These are phyloP conservation scores for Pueraria montana DNA, from an alignment of 306 rosid genomes.

Conservation along the genomic window DNA sequence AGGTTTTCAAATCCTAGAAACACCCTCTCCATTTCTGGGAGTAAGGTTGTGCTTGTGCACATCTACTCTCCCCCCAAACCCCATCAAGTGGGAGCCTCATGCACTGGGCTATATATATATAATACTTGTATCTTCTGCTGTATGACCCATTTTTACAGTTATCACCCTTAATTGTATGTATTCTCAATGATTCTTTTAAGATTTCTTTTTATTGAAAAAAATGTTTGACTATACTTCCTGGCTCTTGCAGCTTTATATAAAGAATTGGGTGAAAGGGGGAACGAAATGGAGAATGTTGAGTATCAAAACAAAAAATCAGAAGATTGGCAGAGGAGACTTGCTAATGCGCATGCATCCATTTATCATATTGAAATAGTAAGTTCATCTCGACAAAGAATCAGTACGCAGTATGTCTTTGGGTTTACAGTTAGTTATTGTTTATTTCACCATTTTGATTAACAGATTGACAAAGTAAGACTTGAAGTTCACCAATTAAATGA, in stretches of 20 bases:
- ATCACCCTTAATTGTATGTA: slow-evolving; percentile 2
- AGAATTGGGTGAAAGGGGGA: slow-evolving; percentile 92
- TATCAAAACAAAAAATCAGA: slow-evolving; percentile 74
- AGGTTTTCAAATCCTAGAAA: not conserved
- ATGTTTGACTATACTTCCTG: not conserved
- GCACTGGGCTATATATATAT: not conserved
- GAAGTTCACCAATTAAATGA: slow-evolving; percentile 65
- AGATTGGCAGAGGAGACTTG: slow-evolving; percentile 79
- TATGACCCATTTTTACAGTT: no score
- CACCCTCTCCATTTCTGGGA: not conserved
- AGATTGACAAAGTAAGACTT: slow-evolving; percentile 75
- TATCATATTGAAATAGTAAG: slow-evolving; percentile 91
- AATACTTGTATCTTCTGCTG: no score
- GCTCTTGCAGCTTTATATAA: slow-evolving; percentile 76
- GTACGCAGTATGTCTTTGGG: slow-evolving; percentile 24
- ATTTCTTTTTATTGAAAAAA: not conserved
- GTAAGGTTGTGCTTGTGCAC: not conserved
- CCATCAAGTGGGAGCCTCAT: not conserved
- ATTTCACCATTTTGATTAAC: slow-evolving; percentile 46
- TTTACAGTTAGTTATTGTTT: slow-evolving; percentile 20
- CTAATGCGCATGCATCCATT: slow-evolving; percentile 84
- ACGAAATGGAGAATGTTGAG: slow-evolving; percentile 89
- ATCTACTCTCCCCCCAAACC: not conserved
- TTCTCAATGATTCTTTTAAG: slow-evolving; percentile 19
- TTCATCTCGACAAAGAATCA: slow-evolving; percentile 33